phyloP scores from a whole-genome alignment of 225 moss, liverwort and hornwort genomes.

The Straminergon stramineum region DNA sequence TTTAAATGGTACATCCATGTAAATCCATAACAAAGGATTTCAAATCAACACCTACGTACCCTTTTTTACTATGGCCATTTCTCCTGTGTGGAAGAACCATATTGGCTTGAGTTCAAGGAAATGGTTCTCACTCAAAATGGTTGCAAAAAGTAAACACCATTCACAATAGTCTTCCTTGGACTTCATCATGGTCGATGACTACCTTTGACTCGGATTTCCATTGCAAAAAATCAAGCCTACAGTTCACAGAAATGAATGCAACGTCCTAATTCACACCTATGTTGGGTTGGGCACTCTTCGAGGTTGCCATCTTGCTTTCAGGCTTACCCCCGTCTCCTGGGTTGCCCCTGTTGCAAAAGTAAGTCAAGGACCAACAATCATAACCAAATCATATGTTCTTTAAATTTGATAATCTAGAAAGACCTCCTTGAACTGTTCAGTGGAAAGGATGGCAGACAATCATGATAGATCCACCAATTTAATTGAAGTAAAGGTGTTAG shows the following conservation, averaged over 20 bases:
- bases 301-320: constrained; percentile 42
- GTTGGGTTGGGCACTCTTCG: constrained; percentile 17
- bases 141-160: too few species aligned
- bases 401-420: neutral
- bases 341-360: constrained; percentile 21
- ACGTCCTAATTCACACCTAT: neutral
- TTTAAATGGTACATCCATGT: neutral
- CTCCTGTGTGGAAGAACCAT: neutral
- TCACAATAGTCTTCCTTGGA: too few species aligned
- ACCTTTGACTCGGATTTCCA: too few species aligned
- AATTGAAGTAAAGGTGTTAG: neutral
- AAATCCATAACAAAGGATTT: neutral
- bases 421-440: neutral
- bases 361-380: neutral
- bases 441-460: neutral
- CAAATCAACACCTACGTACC: neutral
- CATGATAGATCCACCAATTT: neutral
- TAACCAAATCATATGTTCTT: neutral
- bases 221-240: neutral
- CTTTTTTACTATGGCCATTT: neutral
- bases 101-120: neutral
- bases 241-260: neutral
- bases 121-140: neutral
- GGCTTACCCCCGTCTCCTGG: neutral
- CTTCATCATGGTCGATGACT: too few species aligned